A percentile compares a stretch with the other conserved stretches of the same genome.
Evolutionary conservation across 768 basidiomycete species (phyloP).

Genomic region (Tephrocybe sp.): DNA sequence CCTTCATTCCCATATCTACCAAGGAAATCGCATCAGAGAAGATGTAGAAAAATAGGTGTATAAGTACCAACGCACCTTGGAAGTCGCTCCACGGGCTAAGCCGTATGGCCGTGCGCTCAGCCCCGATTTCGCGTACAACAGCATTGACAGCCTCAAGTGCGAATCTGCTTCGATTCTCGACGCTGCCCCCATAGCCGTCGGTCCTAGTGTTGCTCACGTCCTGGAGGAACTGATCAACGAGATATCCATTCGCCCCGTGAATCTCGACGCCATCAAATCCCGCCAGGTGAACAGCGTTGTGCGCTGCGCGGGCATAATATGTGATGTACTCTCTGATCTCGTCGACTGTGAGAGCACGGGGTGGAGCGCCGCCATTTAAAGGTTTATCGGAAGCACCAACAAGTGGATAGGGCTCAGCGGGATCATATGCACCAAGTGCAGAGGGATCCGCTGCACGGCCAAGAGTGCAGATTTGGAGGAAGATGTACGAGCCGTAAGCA

Average conservation of each 20-base stretch:
- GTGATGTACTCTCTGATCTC: slow-evolving; percentile 50
- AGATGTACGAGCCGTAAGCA: slow-evolving; percentile 41
- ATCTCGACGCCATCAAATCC: slow-evolving; percentile 67
- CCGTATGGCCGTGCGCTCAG: slow-evolving; percentile 50
- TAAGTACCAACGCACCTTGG: slow-evolving; percentile 28
- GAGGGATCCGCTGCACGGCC: slow-evolving; percentile 35
- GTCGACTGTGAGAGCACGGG: slow-evolving; percentile 36
- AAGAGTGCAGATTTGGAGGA: slow-evolving; percentile 50
- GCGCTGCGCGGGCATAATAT: slow-evolving; percentile 51
- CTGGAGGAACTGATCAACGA: slow-evolving; percentile 64
- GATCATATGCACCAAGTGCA: slow-evolving; percentile 33
- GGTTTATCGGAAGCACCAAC: slow-evolving; percentile 33
- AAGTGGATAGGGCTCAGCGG: slow-evolving; percentile 20
- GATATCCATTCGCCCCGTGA: slow-evolving; percentile 43
- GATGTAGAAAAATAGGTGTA: slow-evolving; percentile 1
- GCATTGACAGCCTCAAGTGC: slow-evolving; percentile 51
- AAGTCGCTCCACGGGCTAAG: slow-evolving; percentile 51
- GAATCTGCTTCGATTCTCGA: slow-evolving; percentile 60
- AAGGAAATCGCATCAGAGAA: slow-evolving; percentile 26
- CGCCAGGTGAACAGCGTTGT: slow-evolving; percentile 49
- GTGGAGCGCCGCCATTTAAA: too few relatives aligned
- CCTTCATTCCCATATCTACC: slow-evolving; percentile 47
- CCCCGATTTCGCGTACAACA: slow-evolving; percentile 48
- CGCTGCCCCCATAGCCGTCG: slow-evolving; percentile 65
- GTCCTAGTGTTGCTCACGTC: slow-evolving; percentile 50